phyloP scores from a whole-genome alignment of 257 asterid species.

The Phtheirospermum japonicum region DNA sequence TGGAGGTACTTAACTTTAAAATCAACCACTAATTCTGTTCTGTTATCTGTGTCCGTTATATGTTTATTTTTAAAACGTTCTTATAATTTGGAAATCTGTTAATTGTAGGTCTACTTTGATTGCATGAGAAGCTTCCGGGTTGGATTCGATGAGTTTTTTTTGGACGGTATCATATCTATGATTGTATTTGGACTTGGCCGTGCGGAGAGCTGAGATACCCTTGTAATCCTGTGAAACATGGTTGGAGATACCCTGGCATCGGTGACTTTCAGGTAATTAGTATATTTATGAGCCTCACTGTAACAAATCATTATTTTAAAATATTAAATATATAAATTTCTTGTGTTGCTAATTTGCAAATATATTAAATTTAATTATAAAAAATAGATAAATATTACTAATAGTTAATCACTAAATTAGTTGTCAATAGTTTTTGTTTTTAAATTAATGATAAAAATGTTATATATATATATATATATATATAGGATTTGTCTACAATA shows the following conservation, averaged over 20 bases:
- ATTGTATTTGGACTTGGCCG: conserved; percentile 87
- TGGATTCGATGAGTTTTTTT: conserved; percentile 76
- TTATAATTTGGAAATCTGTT: conserved; percentile 29
- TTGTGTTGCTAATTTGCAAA: too few species aligned
- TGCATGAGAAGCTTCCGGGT: conserved; percentile 92
- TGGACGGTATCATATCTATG: conserved; percentile 64
- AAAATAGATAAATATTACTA: too few species aligned
- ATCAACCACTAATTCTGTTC: conserved; percentile 7
- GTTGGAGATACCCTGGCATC: conserved; percentile 89
- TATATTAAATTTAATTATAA: too few species aligned
- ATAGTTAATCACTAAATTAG: too few species aligned
- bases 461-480: too few species aligned
- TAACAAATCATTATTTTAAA: too few species aligned
- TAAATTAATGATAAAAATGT: too few species aligned
- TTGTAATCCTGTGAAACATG: conserved; percentile 77
- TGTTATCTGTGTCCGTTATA: conserved; percentile 7
- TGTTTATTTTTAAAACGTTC: conserved; percentile 14
- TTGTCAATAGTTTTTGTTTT: too few species aligned
- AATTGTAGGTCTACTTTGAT: conserved; percentile 79
- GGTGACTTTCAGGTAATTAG: conserved; percentile 92
- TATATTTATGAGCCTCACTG: too few species aligned
- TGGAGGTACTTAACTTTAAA: conserved; percentile 60
- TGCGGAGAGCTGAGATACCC: conserved; percentile 92
- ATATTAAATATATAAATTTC: too few species aligned
- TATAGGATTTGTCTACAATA: too few species aligned